Percentiles rank a stretch among this genome's conserved stretches.
Evolutionary conservation across 1,284 basidiomycete genomes (phyloP).

Genomic region (Volvariella surrecta): DNA sequence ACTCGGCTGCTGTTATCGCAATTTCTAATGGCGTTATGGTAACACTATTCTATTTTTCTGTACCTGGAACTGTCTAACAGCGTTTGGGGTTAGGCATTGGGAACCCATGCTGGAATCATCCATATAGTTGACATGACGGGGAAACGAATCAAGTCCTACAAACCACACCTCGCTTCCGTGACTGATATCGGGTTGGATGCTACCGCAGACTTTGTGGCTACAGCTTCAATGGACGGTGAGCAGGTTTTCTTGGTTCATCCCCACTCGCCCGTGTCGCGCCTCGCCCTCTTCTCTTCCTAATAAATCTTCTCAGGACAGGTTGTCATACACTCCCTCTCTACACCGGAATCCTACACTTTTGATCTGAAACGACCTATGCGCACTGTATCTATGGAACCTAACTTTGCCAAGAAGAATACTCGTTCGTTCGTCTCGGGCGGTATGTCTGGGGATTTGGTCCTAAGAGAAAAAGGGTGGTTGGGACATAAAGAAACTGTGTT

Average conservation of each 20-base stretch:
- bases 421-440: slow-evolving; percentile 93
- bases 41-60: slow-evolving; percentile 2
- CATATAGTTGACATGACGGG: slow-evolving; percentile 81
- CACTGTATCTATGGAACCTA: slow-evolving; percentile 85
- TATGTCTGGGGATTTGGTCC: slow-evolving; percentile 77
- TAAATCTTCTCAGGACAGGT: slow-evolving; percentile 72
- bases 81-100: slow-evolving; percentile 62
- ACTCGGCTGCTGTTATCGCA: slow-evolving; percentile 78
- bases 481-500: slow-evolving; percentile 88
- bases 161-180: slow-evolving; percentile 88
- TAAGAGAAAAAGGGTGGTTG: slow-evolving; percentile 95
- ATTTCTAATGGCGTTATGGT: slow-evolving; percentile 76
- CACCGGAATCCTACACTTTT: slow-evolving; percentile 79
- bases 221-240: slow-evolving; percentile 91
- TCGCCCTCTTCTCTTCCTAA: slow-evolving; percentile 9
- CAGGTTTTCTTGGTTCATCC: slow-evolving; percentile 9
- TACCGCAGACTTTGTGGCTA: slow-evolving; percentile 85
- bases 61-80: slow-evolving; percentile 2
- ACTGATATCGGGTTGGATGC: slow-evolving; percentile 82
- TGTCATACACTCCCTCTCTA: slow-evolving; percentile 79
- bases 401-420: slow-evolving; percentile 75
- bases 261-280: slow-evolving; percentile 12
- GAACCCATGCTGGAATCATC: slow-evolving; percentile 88
- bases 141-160: slow-evolving; percentile 82
- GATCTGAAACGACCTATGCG: slow-evolving; percentile 93